Evolutionary conservation across 1,284 basidiomycete genomes (phyloP).

Genomic region (Entoloma clypeatum): DNA sequence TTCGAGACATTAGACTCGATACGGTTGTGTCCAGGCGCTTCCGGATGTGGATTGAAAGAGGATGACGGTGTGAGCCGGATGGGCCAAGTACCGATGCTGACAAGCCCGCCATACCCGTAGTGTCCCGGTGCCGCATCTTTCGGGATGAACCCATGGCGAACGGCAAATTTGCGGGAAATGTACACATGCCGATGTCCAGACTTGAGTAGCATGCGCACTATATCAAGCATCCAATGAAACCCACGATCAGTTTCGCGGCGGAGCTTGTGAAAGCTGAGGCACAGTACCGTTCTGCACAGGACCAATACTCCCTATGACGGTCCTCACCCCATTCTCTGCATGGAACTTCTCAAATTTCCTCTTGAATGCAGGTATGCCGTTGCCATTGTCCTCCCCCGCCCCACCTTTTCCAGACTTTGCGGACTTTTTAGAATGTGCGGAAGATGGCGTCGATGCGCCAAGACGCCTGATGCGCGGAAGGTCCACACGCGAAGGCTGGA

Average conservation of each 20-base stretch:
- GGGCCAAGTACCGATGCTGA: constrained; percentile 80
- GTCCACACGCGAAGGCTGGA: constrained; percentile 38
- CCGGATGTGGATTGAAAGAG: constrained; percentile 25
- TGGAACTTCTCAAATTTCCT: constrained; percentile 85
- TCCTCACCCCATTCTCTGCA: constrained; percentile 88
- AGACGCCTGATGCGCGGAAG: constrained; percentile 17
- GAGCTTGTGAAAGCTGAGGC: constrained; percentile 3
- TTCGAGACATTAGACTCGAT: constrained; percentile 22
- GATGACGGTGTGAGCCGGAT: constrained; percentile 51
- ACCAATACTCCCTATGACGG: constrained; percentile 88
- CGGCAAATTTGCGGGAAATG: constrained; percentile 90
- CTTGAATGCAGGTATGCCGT: constrained; percentile 58
- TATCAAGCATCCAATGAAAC: too few species aligned
- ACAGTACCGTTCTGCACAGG: constrained; percentile 78
- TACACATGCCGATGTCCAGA: constrained; percentile 94
- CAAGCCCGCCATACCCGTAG: constrained; percentile 83
- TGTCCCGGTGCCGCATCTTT: constrained; percentile 76
- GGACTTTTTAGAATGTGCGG: constrained; percentile 26
- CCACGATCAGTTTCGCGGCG: not conserved
- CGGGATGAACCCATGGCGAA: constrained; percentile 87
- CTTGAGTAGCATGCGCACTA: constrained; percentile 91
- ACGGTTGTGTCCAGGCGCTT: constrained; percentile 23
- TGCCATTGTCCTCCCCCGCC: constrained; percentile 30
- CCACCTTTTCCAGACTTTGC: constrained; percentile 33
- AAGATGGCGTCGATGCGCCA: constrained; percentile 24